Evolutionary conservation across 768 basidiomycete species (phyloP).

Genomic region (Obba rivulosa): DNA sequence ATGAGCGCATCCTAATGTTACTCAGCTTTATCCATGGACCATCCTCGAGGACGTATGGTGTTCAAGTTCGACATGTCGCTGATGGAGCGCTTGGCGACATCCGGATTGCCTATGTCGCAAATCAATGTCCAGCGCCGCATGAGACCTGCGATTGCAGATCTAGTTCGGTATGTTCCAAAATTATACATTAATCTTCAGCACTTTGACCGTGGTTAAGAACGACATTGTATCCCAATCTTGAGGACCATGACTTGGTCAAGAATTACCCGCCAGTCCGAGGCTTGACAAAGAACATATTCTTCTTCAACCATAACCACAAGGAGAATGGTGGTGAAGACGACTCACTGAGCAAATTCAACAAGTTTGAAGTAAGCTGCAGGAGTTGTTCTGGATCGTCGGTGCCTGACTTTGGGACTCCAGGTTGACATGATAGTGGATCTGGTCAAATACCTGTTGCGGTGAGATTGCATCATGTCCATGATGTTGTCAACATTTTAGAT

Average conservation of each 20-base stretch:
- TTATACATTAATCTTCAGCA: too few species aligned
- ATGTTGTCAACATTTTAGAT: neutral
- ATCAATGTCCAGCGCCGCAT: conserved; percentile 73
- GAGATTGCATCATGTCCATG: neutral
- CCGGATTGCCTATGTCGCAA: conserved; percentile 59
- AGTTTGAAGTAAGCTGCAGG: conserved; percentile 47
- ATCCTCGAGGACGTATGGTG: conserved; percentile 43
- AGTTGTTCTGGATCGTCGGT: neutral
- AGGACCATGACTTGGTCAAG: conserved; percentile 50
- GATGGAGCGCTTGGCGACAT: conserved; percentile 64
- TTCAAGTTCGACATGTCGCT: conserved; percentile 62
- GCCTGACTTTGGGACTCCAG: conserved; percentile 8
- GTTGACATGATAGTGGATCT: conserved; percentile 45
- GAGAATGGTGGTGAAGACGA: conserved; percentile 60
- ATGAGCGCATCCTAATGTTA: neutral
- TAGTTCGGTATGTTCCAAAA: conserved; percentile 41
- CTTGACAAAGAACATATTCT: conserved; percentile 58
- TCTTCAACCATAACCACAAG: conserved; percentile 53
- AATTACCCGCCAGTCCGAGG: conserved; percentile 57
- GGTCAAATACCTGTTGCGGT: conserved; percentile 44
- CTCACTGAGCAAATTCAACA: conserved; percentile 58
- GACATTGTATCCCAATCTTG: conserved; percentile 55
- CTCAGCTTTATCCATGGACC: conserved; percentile 66
- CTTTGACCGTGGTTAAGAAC: conserved; percentile 28
- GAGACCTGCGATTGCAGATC: conserved; percentile 61